Evolutionary conservation across 106 monocot species (phyloP), one percentile per base, ranked within the genome.

Genomic region (Ottelia alismoides): DNA sequence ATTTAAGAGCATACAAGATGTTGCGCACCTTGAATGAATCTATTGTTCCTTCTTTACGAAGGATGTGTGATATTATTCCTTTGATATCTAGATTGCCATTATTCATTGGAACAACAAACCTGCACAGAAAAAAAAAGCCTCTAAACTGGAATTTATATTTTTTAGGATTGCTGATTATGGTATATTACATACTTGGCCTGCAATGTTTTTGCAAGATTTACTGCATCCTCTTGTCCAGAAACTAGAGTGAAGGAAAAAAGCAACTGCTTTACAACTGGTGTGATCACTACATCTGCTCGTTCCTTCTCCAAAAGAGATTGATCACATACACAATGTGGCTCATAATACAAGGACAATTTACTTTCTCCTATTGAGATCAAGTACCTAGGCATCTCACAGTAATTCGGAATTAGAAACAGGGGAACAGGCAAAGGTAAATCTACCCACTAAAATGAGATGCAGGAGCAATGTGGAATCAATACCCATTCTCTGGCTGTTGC

Each of bases 401-500:
- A 32, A 35, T 59, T n/a, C 21, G 20, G 16, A 16, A 43, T 16
- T 7, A 43, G 16, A 7, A 43, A 43, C 16, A 43, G 6, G 16
- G 10, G 16, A 43, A 43, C 40, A 43, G 40, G 16, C 1, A 49
- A 11, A 27, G 19, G 43, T 7, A 69, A 28, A 58, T 7, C 7
- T 20, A 43, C 2, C 57, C 16, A 43, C 18, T 11, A 24, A 10
- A 44, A 44, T 1, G 11, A 35, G 43, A 14, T 5, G 22, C 27
- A 0, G 3, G 16, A 7, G 0, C 1, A 55, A 19, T 28, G 11
- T 55, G 16, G 22, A 53, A 25, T 16, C 25, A 53, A 46, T 75
- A 88, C 88, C 94, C 94, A 74, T 94, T 94, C 68, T 94, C 94
- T 29, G 94, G 94, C 3, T 72, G 60, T 70, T 88, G 94, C 94